These are phyloP conservation scores for Kazachstania sp. DNA, from an alignment of 1,139 yeast genomes.

Conservation along the genomic window DNA sequence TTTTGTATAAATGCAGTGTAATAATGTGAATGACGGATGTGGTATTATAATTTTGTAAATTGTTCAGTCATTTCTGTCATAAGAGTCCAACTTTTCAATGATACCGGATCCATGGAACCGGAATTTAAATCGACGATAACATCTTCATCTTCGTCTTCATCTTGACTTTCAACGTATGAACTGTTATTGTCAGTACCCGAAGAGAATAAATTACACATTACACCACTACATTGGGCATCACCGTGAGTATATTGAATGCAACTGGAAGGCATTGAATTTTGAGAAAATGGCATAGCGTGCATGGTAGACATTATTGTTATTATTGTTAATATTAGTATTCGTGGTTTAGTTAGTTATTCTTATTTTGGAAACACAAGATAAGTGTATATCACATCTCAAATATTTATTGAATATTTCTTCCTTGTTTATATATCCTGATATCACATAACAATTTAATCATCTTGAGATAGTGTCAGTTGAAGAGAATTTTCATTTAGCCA, in stretches of 20 bases:
- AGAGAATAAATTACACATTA: not conserved
- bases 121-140: slow-evolving; percentile 26
- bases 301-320: not conserved
- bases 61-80: slow-evolving; percentile 21
- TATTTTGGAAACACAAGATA: not conserved
- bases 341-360: not conserved
- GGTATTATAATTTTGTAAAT: slow-evolving; percentile 15
- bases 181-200: not conserved
- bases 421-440: no score
- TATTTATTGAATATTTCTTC: no score
- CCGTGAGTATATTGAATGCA: slow-evolving; percentile 1
- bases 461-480: not conserved
- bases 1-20: no score
- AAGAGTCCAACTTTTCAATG: slow-evolving; percentile 18
- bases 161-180: not conserved
- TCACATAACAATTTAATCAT: not conserved
- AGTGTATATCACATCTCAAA: no score
- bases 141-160: slow-evolving; percentile 20
- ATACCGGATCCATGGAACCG: slow-evolving; percentile 23
- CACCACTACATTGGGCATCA: not conserved
- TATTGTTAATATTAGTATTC: not conserved
- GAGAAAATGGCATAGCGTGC: not conserved
- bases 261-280: not conserved
- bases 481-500: no score
- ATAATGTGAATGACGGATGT: no score